phyloP scores from a whole-genome alignment of 805 yeast species.

The Candida fluviatilis region DNA sequence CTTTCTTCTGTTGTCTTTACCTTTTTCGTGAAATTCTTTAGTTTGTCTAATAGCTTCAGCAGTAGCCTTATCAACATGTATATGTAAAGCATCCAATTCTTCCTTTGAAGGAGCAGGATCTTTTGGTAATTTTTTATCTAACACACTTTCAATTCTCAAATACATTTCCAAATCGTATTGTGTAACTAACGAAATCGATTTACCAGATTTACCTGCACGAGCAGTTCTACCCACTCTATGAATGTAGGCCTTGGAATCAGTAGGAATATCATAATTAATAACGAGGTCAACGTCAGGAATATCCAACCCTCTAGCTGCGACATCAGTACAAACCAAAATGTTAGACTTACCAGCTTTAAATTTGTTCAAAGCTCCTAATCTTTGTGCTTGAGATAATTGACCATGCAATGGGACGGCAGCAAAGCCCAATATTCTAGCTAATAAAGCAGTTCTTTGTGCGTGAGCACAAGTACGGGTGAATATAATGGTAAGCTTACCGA shows the following conservation, averaged over 20 bases:
- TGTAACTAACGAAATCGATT: conserved; percentile 82
- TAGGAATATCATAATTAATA: conserved; percentile 74
- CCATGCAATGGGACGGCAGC: conserved; percentile 93
- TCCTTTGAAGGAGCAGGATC: conserved; percentile 72
- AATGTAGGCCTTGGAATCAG: conserved; percentile 78
- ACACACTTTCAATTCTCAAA: conserved; percentile 81
- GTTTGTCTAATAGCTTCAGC: conserved; percentile 83
- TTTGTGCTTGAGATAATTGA: conserved; percentile 78
- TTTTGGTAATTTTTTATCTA: conserved; percentile 78
- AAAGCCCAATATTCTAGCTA: conserved; percentile 79
- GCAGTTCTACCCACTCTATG: conserved; percentile 96
- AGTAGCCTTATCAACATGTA: conserved; percentile 86
- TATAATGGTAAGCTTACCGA: conserved; percentile 83
- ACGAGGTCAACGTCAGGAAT: conserved; percentile 78
- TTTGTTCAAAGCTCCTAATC: conserved; percentile 77
- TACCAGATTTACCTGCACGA: conserved; percentile 87
- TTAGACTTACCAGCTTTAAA: conserved; percentile 69
- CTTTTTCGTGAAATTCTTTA: conserved; percentile 56
- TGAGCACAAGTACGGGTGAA: conserved; percentile 95
- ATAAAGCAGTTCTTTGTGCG: conserved; percentile 82
- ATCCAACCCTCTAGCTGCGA: conserved; percentile 87
- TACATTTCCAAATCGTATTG: conserved; percentile 92
- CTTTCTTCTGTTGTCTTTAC: conserved; percentile 25
- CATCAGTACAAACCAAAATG: conserved; percentile 77
- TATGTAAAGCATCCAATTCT: conserved; percentile 71